phyloP scores from a whole-genome alignment of 495 filamentous ascomycete species.

The Geopyxis carbonaria region DNA sequence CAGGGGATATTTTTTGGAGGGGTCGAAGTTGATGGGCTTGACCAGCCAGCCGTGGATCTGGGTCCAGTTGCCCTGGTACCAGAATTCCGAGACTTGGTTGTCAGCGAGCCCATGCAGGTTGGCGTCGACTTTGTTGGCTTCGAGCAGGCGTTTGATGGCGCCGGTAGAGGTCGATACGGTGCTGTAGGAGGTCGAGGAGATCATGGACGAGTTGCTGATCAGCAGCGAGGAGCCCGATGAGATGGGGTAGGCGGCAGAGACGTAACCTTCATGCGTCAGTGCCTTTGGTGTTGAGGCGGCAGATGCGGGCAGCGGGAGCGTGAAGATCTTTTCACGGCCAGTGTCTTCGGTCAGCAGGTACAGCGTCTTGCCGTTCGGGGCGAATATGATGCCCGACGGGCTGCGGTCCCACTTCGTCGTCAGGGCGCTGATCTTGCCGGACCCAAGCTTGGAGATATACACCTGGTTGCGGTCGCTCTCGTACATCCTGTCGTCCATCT shows the following conservation, averaged over 20 bases:
- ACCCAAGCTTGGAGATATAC: slow-evolving; percentile 27
- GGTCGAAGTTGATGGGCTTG: slow-evolving; percentile 62
- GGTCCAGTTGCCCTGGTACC: slow-evolving; percentile 46
- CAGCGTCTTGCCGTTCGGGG: slow-evolving; percentile 44
- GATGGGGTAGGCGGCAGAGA: slow-evolving; percentile 40
- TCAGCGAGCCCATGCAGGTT: slow-evolving; percentile 41
- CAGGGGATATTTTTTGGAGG: slow-evolving; percentile 59
- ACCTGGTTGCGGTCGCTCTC: slow-evolving; percentile 78
- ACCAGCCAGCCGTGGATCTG: slow-evolving; percentile 64
- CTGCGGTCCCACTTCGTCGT: slow-evolving; percentile 50
- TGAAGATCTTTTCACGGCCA: slow-evolving; percentile 46
- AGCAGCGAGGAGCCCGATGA: slow-evolving; percentile 41
- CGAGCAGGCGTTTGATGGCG: slow-evolving; percentile 22
- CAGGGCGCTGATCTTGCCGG: slow-evolving; percentile 27
- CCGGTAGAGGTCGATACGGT: slow-evolving; percentile 38
- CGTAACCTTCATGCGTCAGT: slow-evolving; percentile 43
- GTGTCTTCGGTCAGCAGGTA: slow-evolving; percentile 50
- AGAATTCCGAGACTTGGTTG: slow-evolving; percentile 50
- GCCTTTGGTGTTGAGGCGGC: slow-evolving; percentile 36
- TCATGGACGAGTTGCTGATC: slow-evolving; percentile 44
- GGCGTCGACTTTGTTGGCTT: slow-evolving; percentile 27
- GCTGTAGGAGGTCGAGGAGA: slow-evolving; percentile 30
- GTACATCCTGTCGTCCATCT: slow-evolving; percentile 66
- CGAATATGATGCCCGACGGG: slow-evolving; percentile 48
- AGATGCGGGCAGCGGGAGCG: slow-evolving; percentile 38